Evolutionary conservation across 2,329 filamentous ascomycete genomes (phyloP), one percentile per base, ranked within the genome.

Genomic region (Pseudogymnoascus sp.): DNA sequence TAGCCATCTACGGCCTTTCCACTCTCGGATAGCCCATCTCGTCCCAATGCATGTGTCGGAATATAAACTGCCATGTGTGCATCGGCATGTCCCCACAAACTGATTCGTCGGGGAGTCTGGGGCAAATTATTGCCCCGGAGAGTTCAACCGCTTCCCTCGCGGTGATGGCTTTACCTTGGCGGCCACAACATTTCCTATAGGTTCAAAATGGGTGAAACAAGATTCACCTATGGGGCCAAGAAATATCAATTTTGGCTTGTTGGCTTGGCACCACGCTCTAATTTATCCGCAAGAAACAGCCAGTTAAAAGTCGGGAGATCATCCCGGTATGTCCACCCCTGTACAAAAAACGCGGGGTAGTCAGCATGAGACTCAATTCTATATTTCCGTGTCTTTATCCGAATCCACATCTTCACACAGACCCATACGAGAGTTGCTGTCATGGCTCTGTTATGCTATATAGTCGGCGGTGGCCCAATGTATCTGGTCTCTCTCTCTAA

Each of bases 61-160:
- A 56, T 56, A 33, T 56, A 56, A 56, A 56, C 50, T 56, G 50
- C 50, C 50, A 56, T 56, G 26, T 56, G 50, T 56, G 29, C n/a
- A 56, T 56, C 29, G 26, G 50, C 2, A 56, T 33, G n/a, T 56
- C n/a, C 6, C 50, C 26, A 56, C 13, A 4, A 19, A 19, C n/a
- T 56, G 50, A 56, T 56, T 56, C 26, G 47, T 56, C 26, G 4
- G 13, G 44, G 14, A 33, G n/a, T 56, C 50, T 56, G 50, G 50
- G 47, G 50, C 26, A 10, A 10, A 56, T 19, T 33, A 33, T 56
- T 56, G 50, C 50, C 50, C 50, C 26, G 26, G 50, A 33, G 26
- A 56, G 47, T 53, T 53, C 47, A 53, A 10, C 47, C 47, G 47
- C 47, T 19, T 33, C 47, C 47, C 47, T 53, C 47, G 47, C 31